These are phyloP conservation scores for Boletus edulis DNA, from an alignment of 768 basidiomycete species.

Conservation along the genomic window DNA sequence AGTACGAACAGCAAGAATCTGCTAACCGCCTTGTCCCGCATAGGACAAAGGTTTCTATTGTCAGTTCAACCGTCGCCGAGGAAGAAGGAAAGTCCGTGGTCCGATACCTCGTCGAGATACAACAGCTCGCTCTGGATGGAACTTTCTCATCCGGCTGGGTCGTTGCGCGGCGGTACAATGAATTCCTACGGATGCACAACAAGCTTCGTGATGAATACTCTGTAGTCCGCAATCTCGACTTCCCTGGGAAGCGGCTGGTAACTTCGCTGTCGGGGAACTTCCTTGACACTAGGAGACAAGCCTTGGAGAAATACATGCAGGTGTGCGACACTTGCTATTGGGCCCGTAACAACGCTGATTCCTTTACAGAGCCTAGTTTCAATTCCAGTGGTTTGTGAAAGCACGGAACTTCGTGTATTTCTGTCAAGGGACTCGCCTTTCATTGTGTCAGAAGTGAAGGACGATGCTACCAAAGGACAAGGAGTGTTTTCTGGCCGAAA, in stretches of 20 bases:
- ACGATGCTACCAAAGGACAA: conserved; percentile 39
- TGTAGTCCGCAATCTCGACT: conserved; percentile 69
- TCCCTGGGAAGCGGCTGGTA: conserved; percentile 93
- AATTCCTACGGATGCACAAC: conserved; percentile 88
- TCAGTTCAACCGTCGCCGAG: conserved; percentile 77
- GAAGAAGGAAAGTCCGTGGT: conserved; percentile 90
- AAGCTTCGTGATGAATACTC: conserved; percentile 75
- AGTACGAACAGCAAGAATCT: conserved; percentile 93
- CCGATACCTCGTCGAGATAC: conserved; percentile 88
- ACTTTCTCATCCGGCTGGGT: conserved; percentile 87
- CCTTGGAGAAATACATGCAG: conserved; percentile 89
- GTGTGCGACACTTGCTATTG: conserved; percentile 37
- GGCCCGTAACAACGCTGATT: background rate
- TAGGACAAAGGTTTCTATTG: conserved; percentile 80
- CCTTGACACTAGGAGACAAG: conserved; percentile 74
- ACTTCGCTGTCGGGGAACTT: conserved; percentile 85
- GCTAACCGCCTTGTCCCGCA: conserved; percentile 84
- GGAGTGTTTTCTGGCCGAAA: conserved; percentile 63
- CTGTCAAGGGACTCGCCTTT: conserved; percentile 87
- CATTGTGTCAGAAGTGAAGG: conserved; percentile 51
- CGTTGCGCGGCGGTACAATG: conserved; percentile 90
- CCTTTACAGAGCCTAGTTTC: conserved; percentile 61
- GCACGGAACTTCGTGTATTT: conserved; percentile 78
- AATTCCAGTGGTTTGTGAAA: conserved; percentile 75
- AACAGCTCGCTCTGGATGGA: conserved; percentile 80